phyloP scores from a whole-genome alignment of 2,329 filamentous ascomycete genomes.

The Lithohypha guttulata region DNA sequence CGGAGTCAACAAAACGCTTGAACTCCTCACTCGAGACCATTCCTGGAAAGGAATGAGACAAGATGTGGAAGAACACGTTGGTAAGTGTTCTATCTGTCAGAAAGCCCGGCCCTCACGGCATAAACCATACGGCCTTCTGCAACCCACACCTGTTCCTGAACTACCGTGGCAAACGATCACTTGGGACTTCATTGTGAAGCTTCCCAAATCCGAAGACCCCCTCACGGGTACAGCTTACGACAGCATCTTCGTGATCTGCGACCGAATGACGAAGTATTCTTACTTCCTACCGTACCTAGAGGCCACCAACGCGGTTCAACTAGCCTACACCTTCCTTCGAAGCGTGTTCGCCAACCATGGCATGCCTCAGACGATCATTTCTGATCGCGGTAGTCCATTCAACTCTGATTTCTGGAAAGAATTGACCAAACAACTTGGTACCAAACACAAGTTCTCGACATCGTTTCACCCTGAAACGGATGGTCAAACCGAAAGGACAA shows the following conservation, averaged over 20 bases:
- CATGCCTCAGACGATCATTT: slow-evolving; percentile 3
- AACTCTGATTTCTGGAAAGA: slow-evolving; percentile 7
- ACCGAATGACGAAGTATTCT: slow-evolving; percentile 5
- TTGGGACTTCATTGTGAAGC: slow-evolving; percentile 5
- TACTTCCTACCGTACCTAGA: slow-evolving; percentile 4
- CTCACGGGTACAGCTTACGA: neutral
- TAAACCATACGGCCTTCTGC: slow-evolving; percentile 11
- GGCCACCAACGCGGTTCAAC: neutral
- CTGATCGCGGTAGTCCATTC: slow-evolving; percentile 7
- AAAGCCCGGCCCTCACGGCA: slow-evolving; percentile 10
- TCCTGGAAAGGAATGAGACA: slow-evolving; percentile 9
- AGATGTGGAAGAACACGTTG: slow-evolving; percentile 11
- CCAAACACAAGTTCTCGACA: slow-evolving; percentile 7
- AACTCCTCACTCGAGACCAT: slow-evolving; percentile 11
- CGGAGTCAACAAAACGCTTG: slow-evolving; percentile 12
- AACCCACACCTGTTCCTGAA: slow-evolving; percentile 11
- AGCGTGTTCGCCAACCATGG: slow-evolving; percentile 5
- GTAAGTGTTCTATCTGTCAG: slow-evolving; percentile 8
- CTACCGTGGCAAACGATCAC: slow-evolving; percentile 21
- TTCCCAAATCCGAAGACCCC: slow-evolving; percentile 4
- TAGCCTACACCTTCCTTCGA: slow-evolving; percentile 3
- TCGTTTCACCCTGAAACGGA: slow-evolving; percentile 3
- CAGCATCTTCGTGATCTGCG: slow-evolving; percentile 1
- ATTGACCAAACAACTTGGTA: slow-evolving; percentile 4
- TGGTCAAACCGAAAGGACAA: slow-evolving; percentile 2